phyloP scores from a whole-genome alignment of 208 protist species.

The Plasmodiophora brassicae region DNA sequence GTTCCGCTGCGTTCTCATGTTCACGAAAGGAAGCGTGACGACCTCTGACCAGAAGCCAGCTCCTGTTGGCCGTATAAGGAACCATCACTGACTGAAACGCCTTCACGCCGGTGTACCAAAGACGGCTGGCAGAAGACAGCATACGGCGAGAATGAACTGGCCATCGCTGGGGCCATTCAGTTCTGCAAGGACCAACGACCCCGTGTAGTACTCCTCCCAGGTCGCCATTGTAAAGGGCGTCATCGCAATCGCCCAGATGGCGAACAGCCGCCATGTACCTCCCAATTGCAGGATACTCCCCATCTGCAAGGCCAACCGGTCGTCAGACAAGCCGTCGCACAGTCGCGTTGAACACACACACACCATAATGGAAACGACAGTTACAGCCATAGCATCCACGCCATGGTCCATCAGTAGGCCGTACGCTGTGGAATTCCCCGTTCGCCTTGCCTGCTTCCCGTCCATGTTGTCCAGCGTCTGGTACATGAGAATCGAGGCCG shows the following conservation, averaged over 20 bases:
- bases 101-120: slow-evolving; percentile 27
- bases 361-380: not conserved
- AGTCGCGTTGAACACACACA: slow-evolving; percentile 8
- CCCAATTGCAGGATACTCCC: not conserved
- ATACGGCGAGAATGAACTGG: not conserved
- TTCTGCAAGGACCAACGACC: not conserved
- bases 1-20: not conserved
- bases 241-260: not conserved
- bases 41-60: not conserved
- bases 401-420: slow-evolving; percentile 26
- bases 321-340: not conserved
- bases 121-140: not conserved
- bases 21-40: not conserved
- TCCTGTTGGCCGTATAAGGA: not conserved
- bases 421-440: not conserved
- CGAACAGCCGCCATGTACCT: not conserved
- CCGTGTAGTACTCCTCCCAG: slow-evolving; percentile 23
- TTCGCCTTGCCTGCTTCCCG: slow-evolving; percentile 5
- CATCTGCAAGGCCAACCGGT: not conserved
- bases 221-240: not conserved
- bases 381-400: slow-evolving; percentile 1
- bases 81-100: not conserved
- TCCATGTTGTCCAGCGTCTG: slow-evolving; percentile 18
- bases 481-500: not conserved
- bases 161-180: slow-evolving; percentile 14